A percentile compares a stretch with the other conserved stretches of the same genome.
These are phyloP conservation scores for Talaromyces funiculosus DNA, from an alignment of 2,329 filamentous ascomycete species.

Conservation along the genomic window DNA sequence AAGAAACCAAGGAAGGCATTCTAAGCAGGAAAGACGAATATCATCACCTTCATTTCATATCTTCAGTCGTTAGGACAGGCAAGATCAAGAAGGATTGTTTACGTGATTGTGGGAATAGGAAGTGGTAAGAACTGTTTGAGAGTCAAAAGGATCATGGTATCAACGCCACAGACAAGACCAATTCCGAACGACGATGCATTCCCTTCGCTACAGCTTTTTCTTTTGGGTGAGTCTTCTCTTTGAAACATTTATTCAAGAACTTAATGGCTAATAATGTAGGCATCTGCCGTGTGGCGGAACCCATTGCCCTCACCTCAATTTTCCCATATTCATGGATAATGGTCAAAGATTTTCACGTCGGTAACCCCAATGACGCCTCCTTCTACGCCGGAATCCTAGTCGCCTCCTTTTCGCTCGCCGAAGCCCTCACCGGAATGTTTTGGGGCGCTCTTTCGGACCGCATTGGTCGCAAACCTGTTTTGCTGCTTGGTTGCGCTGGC, in stretches of 20 bases:
- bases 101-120: constrained; percentile 19
- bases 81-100: not conserved
- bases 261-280: constrained; percentile 48
- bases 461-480: constrained; percentile 76
- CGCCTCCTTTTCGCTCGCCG: constrained; percentile 75
- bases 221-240: constrained; percentile 60
- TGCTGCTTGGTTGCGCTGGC: constrained; percentile 73
- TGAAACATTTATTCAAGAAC: not conserved
- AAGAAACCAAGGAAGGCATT: constrained; percentile 9
- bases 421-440: constrained; percentile 78
- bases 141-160: constrained; percentile 51
- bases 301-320: constrained; percentile 87
- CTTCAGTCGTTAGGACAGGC: not conserved
- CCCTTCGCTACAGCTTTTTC: constrained; percentile 72
- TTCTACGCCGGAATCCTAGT: constrained; percentile 86
- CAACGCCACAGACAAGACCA: constrained; percentile 53
- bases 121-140: constrained; percentile 50
- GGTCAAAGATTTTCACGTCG: constrained; percentile 17
- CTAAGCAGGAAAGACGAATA: constrained; percentile 8
- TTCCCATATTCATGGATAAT: constrained; percentile 83
- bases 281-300: constrained; percentile 87
- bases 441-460: constrained; percentile 82
- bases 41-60: not conserved
- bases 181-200: constrained; percentile 66
- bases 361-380: constrained; percentile 59